These are phyloP conservation scores for Corymbia calophylla DNA, from an alignment of 441 rosid genomes.

Conservation along the genomic window DNA sequence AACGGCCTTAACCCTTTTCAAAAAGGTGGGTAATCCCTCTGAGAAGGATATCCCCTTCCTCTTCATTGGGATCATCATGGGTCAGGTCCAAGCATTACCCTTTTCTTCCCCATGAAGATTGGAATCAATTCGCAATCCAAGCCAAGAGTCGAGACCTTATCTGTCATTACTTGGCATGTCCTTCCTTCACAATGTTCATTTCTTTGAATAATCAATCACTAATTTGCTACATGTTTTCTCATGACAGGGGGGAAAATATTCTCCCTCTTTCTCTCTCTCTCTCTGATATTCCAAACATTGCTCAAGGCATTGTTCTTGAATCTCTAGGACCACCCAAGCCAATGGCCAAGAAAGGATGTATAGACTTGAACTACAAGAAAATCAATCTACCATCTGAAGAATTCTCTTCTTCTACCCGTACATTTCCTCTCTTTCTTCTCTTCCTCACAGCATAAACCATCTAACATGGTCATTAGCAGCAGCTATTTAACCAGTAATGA, in stretches of 20 bases:
- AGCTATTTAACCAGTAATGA: not conserved
- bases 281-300: not conserved
- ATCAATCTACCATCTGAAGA: slow-evolving; percentile 27
- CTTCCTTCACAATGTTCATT: not conserved
- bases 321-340: not conserved
- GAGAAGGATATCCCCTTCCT: not conserved
- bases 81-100: not conserved
- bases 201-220: not conserved
- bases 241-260: not conserved
- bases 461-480: not conserved
- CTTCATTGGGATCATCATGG: not conserved
- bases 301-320: not conserved
- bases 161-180: not conserved
- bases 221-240: not conserved
- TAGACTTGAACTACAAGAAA: slow-evolving; percentile 53
- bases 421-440: not conserved
- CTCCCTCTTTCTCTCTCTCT: not conserved
- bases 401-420: slow-evolving; percentile 11
- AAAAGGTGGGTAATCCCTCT: not conserved
- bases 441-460: not conserved
- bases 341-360: slow-evolving; percentile 13
- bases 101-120: not conserved
- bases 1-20: not conserved
- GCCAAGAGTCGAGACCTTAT: not conserved
- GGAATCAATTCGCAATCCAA: not conserved